Evolutionary conservation across 2,329 filamentous ascomycete species (phyloP), one percentile per base, ranked within the genome.

Genomic region (Xylaria sp.): DNA sequence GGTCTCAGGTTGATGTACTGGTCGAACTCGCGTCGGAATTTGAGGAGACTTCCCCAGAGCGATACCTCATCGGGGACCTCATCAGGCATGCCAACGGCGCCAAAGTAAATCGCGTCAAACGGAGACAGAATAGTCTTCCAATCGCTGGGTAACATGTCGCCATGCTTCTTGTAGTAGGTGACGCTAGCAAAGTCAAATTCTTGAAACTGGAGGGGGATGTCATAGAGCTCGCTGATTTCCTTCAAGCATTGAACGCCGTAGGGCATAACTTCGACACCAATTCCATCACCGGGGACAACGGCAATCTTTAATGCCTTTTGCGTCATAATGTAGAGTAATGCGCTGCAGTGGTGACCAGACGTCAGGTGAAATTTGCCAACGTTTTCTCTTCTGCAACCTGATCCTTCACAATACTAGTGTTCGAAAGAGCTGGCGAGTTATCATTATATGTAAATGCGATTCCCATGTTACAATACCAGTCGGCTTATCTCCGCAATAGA

Each of bases 1-100:
- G 90, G 91, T 0, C 90, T 85, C 0, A 92, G 84, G 71, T 92
- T 92, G 71, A 91, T 86, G 74, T 91, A 92, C 74, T 92, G 89
- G 69, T 91, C 89, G 55, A 92, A 84, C 46, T 88, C 84, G 61
- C 91, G 88, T 46, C 90, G 86, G 74, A 92, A 91, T 20, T 89
- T 89, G 8, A 92, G 82, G 54, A 91, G 86, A 39, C 91, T 85
- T 8, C 86, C 85, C 90, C 90, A 92, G 1, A 92, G 85, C 0
- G 88, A 88, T 67, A 91, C 86, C 70, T 92, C 87, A 71, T 92
- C 90, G 0, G 90, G 89, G 0, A 92, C 88, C 12, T 77, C 72
- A 56, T 81, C 79, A 0, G 83, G 83, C 79, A 83, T 80, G 13
- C 90, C 90, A 5, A 92, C 90, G 7, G 90, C 89, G 15, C 90